These are phyloP conservation scores for Staphylotrichum longicolle DNA, from an alignment of 495 filamentous ascomycete species.

Conservation along the genomic window DNA sequence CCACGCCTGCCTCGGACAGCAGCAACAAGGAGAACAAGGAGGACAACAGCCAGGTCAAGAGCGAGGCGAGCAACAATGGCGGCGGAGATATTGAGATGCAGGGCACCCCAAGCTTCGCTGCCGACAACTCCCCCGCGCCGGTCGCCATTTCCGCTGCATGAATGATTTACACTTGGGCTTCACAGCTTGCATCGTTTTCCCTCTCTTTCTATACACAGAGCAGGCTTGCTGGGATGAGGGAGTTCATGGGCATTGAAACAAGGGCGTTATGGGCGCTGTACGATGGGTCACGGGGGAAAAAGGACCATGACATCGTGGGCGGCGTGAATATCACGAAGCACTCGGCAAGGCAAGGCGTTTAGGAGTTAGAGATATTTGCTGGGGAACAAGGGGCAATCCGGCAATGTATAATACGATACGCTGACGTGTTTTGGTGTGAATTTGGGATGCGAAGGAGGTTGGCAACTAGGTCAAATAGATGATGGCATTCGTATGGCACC, in stretches of 20 bases:
- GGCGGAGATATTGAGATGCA: slow-evolving; percentile 52
- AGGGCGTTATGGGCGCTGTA: slow-evolving; percentile 14
- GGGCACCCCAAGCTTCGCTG: slow-evolving; percentile 42
- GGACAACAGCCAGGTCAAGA: slow-evolving; percentile 60
- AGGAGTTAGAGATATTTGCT: slow-evolving; percentile 3
- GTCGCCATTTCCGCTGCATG: slow-evolving; percentile 21
- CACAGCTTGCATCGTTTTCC: background rate
- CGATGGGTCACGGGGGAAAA: slow-evolving; percentile 1
- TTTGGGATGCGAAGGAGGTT: slow-evolving; percentile 5
- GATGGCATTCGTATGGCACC: background rate
- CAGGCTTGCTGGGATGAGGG: background rate
- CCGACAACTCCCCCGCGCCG: slow-evolving; percentile 46
- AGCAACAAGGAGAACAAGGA: slow-evolving; percentile 76
- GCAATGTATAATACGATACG: slow-evolving; percentile 12
- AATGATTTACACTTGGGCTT: background rate
- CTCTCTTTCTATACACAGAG: background rate
- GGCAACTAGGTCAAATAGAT: slow-evolving; percentile 1
- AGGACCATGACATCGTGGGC: background rate
- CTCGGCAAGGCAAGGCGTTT: slow-evolving; percentile 11
- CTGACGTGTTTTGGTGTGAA: slow-evolving; percentile 1
- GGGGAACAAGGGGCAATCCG: background rate
- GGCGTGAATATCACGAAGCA: background rate
- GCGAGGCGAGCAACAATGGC: slow-evolving; percentile 67
- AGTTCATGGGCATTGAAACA: background rate
- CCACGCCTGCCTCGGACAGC: slow-evolving; percentile 53